Evolutionary conservation across 169 alveolate genomes (phyloP).

Genomic region (Eimeria falciformis): DNA sequence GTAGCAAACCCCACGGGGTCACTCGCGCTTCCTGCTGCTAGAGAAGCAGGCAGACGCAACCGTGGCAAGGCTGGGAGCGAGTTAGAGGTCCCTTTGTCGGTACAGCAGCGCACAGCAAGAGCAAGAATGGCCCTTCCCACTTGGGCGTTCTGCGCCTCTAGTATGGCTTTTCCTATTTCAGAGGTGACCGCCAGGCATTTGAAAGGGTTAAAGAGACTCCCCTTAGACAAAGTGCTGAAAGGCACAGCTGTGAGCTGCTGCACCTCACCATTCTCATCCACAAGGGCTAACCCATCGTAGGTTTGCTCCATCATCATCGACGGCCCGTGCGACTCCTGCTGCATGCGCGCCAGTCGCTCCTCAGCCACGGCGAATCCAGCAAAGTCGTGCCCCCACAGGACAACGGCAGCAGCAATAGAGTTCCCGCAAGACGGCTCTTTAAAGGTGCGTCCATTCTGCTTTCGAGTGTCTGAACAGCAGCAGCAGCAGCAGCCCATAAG

Average conservation of each 20-base stretch:
- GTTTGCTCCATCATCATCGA: no score
- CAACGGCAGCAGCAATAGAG: constrained; percentile 1
- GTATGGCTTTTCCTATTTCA: constrained; percentile 30
- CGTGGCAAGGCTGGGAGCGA: neutral
- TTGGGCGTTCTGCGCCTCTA: neutral
- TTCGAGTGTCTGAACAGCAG: neutral
- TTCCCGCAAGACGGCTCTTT: neutral
- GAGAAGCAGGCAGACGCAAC: neutral
- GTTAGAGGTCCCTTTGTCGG: neutral
- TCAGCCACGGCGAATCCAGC: neutral
- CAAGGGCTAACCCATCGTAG: constrained; percentile 33
- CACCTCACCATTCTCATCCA: neutral
- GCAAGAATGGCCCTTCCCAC: constrained; percentile 20
- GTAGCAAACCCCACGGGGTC: no score
- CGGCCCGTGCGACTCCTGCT: no score
- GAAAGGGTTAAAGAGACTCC: neutral
- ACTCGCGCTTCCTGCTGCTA: neutral
- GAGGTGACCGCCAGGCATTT: constrained; percentile 17
- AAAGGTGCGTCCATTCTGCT: neutral
- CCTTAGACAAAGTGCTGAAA: neutral
- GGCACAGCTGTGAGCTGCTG: no score
- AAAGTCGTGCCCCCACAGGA: neutral
- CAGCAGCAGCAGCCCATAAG: constrained; percentile 30
- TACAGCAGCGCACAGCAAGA: constrained; percentile 15
- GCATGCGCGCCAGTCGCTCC: constrained; percentile 33